phyloP scores from a whole-genome alignment of 139 green algal genomes.

The Chlamydomonas asymmetrica region DNA sequence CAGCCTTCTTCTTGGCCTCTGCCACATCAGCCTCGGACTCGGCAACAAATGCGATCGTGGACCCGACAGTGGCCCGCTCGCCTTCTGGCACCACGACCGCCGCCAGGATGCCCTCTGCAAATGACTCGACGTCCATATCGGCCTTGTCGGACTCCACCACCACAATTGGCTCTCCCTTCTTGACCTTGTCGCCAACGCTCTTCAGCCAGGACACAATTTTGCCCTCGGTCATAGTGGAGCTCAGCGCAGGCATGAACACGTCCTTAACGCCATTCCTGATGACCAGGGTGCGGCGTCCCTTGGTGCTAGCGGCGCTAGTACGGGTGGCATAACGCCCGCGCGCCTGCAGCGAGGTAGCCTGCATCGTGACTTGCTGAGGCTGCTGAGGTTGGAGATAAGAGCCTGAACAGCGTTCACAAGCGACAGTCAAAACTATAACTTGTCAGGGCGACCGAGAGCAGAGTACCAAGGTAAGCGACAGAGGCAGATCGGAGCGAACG shows the following conservation, averaged over 20 bases:
- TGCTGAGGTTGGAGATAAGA: too few relatives aligned
- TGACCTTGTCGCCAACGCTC: conserved; percentile 87
- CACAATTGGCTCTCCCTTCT: conserved; percentile 80
- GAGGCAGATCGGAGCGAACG: too few relatives aligned
- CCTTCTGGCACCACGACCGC: conserved; percentile 84
- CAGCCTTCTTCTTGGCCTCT: conserved; percentile 90
- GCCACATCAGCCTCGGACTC: conserved; percentile 93
- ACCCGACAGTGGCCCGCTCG: conserved; percentile 87
- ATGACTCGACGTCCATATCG: conserved; percentile 99
- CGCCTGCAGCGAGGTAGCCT: too few relatives aligned
- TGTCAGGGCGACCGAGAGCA: too few relatives aligned
- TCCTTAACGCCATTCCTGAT: conserved; percentile 67
- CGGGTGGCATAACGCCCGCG: too few relatives aligned
- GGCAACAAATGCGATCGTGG: conserved; percentile 92
- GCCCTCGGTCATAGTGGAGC: conserved; percentile 64
- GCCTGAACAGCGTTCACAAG: too few relatives aligned
- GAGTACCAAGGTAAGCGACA: too few relatives aligned
- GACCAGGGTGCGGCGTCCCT: conserved; percentile 21
- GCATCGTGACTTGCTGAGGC: too few relatives aligned
- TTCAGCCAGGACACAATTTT: conserved; percentile 98
- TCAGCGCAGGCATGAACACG: conserved; percentile 96
- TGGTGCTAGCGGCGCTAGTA: too few relatives aligned
- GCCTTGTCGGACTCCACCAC: conserved; percentile 99
- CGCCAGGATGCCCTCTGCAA: conserved; percentile 88
- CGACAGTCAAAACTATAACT: too few relatives aligned